Percentiles rank a stretch among this genome's conserved stretches.
phyloP scores from a whole-genome alignment of 192 early-diverging fungal genomes.

The Coemansia sp. region DNA sequence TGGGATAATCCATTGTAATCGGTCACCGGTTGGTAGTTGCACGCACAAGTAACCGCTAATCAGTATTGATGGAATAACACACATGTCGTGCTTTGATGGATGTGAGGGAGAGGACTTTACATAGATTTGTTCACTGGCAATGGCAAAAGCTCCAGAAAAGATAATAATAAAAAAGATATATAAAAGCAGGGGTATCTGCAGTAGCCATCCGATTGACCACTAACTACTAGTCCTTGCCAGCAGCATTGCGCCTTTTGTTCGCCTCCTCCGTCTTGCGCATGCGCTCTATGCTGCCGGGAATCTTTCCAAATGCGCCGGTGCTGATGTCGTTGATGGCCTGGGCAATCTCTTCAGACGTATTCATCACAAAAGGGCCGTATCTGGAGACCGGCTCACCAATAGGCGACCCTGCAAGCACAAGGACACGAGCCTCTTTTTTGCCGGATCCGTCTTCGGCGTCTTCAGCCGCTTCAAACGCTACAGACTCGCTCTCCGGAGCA shows the following conservation, averaged over 20 bases:
- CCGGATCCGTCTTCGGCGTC: conserved; percentile 26
- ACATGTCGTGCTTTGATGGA: too few relatives aligned
- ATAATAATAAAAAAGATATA: too few relatives aligned
- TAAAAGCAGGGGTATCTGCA: too few relatives aligned
- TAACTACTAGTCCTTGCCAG: conserved; percentile 30
- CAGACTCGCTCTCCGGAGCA: conserved; percentile 37
- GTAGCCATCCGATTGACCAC: too few relatives aligned
- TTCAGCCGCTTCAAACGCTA: conserved; percentile 42
- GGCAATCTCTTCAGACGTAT: conserved; percentile 48
- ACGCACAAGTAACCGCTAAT: too few relatives aligned
- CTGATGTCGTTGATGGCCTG: conserved; percentile 45
- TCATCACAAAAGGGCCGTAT: conserved; percentile 69
- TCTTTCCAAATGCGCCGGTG: conserved; percentile 43
- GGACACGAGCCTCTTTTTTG: conserved; percentile 55
- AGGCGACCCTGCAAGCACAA: conserved; percentile 64
- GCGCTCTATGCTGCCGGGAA: conserved; percentile 53
- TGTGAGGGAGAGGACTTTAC: too few relatives aligned
- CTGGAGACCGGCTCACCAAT: conserved; percentile 64
- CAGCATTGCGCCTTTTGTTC: conserved; percentile 32
- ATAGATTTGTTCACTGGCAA: too few relatives aligned
- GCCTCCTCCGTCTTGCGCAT: conserved; percentile 51
- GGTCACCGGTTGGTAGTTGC: too few relatives aligned
- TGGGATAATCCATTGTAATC: too few relatives aligned
- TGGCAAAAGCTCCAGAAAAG: too few relatives aligned
- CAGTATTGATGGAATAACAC: too few relatives aligned